Percentiles rank a stretch among this genome's conserved stretches.
Evolutionary conservation across 2,329 filamentous ascomycete species (phyloP).

Genomic region (Aspergillus tanneri): DNA sequence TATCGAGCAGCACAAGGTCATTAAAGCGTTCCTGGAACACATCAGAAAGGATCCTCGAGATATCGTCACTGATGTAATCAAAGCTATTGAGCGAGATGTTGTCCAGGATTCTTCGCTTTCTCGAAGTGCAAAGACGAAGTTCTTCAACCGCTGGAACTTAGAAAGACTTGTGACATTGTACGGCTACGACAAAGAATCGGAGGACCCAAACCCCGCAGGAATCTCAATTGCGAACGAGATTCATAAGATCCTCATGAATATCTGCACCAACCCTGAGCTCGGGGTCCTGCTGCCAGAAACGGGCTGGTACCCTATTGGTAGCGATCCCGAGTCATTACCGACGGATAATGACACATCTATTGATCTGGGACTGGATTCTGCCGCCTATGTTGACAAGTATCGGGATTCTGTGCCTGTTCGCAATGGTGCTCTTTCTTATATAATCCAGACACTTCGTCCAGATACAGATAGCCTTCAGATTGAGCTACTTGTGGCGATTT

Average conservation of each 20-base stretch:
- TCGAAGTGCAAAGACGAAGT: conserved; percentile 69
- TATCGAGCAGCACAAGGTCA: conserved; percentile 69
- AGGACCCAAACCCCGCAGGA: conserved; percentile 46
- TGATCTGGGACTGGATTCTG: conserved; percentile 66
- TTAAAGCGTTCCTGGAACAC: conserved; percentile 70
- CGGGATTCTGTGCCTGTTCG: conserved; percentile 68
- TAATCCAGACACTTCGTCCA: conserved; percentile 75
- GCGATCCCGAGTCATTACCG: conserved; percentile 58
- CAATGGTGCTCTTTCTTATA: conserved; percentile 75
- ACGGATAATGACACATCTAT: conserved; percentile 51
- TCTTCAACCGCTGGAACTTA: conserved; percentile 73
- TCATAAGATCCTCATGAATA: conserved; percentile 71
- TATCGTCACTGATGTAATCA: conserved; percentile 72
- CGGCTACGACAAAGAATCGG: conserved; percentile 48
- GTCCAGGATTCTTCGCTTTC: conserved; percentile 73
- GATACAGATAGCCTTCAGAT: conserved; percentile 79
- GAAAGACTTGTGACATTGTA: conserved; percentile 72
- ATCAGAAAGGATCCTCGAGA: conserved; percentile 75
- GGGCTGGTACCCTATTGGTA: conserved; percentile 78
- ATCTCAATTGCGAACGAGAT: conserved; percentile 64
- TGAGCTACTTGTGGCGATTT: conserved; percentile 76
- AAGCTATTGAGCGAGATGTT: conserved; percentile 67
- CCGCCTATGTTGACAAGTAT: conserved; percentile 69
- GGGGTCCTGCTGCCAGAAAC: conserved; percentile 74
- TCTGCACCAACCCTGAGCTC: conserved; percentile 70